Percentiles rank a stretch among this genome's conserved stretches.
phyloP scores from a whole-genome alignment of 495 filamentous ascomycete genomes.

The Xylaria nigripes region DNA sequence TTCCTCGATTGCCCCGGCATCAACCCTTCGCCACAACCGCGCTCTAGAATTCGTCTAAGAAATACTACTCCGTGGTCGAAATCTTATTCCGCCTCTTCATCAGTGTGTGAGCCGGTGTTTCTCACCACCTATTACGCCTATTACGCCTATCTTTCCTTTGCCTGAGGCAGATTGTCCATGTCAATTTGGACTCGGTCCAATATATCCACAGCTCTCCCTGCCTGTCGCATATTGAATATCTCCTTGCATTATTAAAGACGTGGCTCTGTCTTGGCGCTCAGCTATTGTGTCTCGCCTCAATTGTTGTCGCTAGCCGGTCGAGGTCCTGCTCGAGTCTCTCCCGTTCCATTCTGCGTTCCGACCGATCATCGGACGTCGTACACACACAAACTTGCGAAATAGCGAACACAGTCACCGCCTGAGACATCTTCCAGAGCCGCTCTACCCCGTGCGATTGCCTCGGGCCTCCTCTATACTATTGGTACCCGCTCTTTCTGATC shows the following conservation, averaged over 20 bases:
- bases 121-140: background rate
- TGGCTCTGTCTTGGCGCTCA: constrained; percentile 17
- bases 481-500: background rate
- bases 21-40: background rate
- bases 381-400: constrained; percentile 14
- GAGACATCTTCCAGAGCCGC: constrained; percentile 15
- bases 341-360: constrained; percentile 19
- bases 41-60: background rate
- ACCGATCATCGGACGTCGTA: constrained; percentile 20
- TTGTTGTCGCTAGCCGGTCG: constrained; percentile 20
- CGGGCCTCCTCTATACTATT: constrained; percentile 11
- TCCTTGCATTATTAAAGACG: constrained; percentile 12
- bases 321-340: constrained; percentile 14
- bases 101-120: background rate
- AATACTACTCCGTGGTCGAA: background rate
- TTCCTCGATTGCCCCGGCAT: constrained; percentile 4
- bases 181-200: background rate
- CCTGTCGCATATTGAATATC: constrained; percentile 13
- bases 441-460: constrained; percentile 14
- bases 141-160: background rate
- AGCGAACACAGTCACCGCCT: constrained; percentile 7
- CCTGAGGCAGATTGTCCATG: constrained; percentile 2
- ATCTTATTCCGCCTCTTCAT: background rate
- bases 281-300: constrained; percentile 11
- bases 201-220: background rate